Evolutionary conservation across 192 early-diverging fungal genomes (phyloP).

Genomic region (Backusella parvicylindrica): DNA sequence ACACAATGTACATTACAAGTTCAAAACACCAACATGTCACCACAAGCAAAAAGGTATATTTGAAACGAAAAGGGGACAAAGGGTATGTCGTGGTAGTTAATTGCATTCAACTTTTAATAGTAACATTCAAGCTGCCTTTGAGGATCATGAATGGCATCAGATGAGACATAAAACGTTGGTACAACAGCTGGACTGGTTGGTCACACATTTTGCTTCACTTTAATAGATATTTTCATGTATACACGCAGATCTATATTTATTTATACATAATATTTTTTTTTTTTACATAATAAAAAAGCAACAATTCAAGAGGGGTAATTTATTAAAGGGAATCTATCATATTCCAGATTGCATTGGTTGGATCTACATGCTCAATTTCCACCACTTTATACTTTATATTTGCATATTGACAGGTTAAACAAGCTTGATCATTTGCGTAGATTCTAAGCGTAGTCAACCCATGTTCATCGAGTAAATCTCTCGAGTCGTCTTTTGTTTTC

Average conservation of each 20-base stretch:
- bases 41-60: constrained; percentile 2
- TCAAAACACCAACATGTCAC: constrained; percentile 3
- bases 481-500: not conserved
- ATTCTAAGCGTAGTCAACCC: not conserved
- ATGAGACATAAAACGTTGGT: constrained; percentile 16
- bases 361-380: not conserved
- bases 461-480: not conserved
- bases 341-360: not conserved
- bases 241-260: not conserved
- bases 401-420: not conserved
- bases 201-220: constrained; percentile 2
- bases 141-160: constrained; percentile 19
- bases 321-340: not conserved
- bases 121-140: constrained; percentile 7
- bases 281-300: too few species aligned
- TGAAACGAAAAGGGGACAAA: not conserved
- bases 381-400: not conserved
- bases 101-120: not conserved
- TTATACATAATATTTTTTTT: not conserved
- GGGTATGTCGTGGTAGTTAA: not conserved
- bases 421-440: not conserved
- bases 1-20: constrained; percentile 14
- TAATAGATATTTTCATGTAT: not conserved
- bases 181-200: constrained; percentile 23
- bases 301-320: not conserved